Conservation (phyloP, 306 rosid species). For the Canavalia gladiata region DNA sequence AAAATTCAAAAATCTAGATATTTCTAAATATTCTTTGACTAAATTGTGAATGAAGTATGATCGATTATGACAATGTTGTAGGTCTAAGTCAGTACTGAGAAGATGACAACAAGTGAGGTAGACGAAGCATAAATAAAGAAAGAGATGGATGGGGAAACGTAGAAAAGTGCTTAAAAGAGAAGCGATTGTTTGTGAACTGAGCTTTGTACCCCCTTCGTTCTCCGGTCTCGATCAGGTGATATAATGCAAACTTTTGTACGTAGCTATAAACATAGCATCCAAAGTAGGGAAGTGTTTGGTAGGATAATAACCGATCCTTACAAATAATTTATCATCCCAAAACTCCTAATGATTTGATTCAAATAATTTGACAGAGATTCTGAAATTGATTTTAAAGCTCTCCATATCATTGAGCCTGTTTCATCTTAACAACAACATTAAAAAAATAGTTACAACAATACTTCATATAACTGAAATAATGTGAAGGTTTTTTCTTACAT, state of each 20-base stretch:
- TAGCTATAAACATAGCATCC: constrained; percentile 13
- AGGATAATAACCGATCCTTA: neutral
- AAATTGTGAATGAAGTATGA: neutral
- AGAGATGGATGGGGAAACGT: constrained; percentile 21
- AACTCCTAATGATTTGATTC: neutral
- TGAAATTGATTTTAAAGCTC: neutral
- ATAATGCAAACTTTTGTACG: neutral
- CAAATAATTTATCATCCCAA: neutral
- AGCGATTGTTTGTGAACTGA: neutral
- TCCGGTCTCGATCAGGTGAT: neutral
- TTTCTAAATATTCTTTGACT: neutral
- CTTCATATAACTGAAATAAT: too few species aligned
- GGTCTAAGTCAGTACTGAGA: constrained; percentile 3
- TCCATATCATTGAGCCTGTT: neutral
- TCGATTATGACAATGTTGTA: neutral
- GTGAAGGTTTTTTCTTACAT: too few species aligned
- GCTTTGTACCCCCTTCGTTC: neutral
- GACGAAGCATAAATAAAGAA: constrained; percentile 8
- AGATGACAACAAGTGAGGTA: constrained; percentile 19
- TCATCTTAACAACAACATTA: neutral
- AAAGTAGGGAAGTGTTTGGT: neutral
- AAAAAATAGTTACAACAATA: neutral
- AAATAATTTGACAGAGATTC: neutral
- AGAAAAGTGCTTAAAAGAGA: constrained; percentile 13
- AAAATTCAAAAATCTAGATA: too few species aligned